These are phyloP conservation scores for Viola pubescens DNA, from an alignment of 441 rosid genomes.

Conservation along the genomic window DNA sequence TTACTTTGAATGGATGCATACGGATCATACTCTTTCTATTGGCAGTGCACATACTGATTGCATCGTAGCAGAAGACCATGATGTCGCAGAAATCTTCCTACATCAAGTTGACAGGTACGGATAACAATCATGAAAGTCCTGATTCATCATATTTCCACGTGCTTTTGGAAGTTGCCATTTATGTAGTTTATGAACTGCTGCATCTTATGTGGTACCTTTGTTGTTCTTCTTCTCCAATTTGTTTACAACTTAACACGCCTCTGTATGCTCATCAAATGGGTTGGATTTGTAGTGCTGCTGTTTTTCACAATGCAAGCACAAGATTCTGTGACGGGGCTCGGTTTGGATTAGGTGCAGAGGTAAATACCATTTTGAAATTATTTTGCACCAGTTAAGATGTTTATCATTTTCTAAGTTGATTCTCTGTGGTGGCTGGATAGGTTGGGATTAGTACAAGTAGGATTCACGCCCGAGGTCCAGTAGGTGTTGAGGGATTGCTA, in stretches of 20 bases:
- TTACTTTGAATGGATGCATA: neutral
- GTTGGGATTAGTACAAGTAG: conserved; percentile 97
- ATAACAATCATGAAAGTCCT: neutral
- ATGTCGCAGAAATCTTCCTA: conserved; percentile 66
- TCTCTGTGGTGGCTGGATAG: conserved; percentile 30
- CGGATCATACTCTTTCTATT: conserved; percentile 11
- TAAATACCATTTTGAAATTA: conserved; percentile 19
- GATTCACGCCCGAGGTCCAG: conserved; percentile 99
- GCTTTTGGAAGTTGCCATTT: neutral
- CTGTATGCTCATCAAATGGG: neutral
- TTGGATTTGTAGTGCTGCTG: conserved; percentile 75
- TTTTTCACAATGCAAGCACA: conserved; percentile 94
- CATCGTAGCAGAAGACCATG: conserved; percentile 64
- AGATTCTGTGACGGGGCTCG: conserved; percentile 95
- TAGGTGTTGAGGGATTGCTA: conserved; percentile 91
- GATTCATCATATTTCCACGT: neutral
- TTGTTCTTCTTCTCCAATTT: neutral
- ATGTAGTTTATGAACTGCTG: too few relatives aligned
- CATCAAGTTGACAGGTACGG: conserved; percentile 78
- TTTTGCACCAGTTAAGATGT: conserved; percentile 4
- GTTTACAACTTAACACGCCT: neutral
- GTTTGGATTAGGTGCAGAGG: conserved; percentile 99
- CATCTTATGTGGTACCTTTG: too few relatives aligned
- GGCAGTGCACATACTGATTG: conserved; percentile 95
- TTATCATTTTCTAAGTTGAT: conserved; percentile 7